Conservation (phyloP, 139 green algal genomes). For the Ettlia oleoabundans region DNA sequence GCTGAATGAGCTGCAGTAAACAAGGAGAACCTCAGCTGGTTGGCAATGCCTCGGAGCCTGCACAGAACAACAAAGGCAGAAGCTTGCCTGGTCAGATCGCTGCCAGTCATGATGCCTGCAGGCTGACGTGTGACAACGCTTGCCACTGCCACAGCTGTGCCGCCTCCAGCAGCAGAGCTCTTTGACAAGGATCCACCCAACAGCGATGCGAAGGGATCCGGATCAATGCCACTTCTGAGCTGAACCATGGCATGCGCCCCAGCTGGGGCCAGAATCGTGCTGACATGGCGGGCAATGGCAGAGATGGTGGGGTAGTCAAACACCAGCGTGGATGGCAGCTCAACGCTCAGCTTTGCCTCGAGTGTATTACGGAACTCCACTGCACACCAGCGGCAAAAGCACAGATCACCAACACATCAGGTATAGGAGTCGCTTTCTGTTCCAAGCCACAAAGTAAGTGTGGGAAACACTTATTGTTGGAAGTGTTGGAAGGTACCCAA, state of each 20-base stretch:
- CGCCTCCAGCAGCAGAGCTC: background rate
- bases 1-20: too few species aligned
- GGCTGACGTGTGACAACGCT: constrained; percentile 12
- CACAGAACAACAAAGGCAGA: background rate
- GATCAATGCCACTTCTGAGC: background rate
- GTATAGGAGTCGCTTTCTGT: background rate
- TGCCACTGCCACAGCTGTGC: background rate
- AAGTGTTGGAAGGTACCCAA: too few species aligned
- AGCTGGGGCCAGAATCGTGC: background rate
- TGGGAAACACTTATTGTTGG: background rate
- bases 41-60: too few species aligned
- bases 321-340: constrained; percentile 60
- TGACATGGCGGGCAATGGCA: constrained; percentile 28
- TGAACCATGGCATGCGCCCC: background rate
- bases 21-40: too few species aligned
- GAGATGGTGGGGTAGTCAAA: constrained; percentile 67
- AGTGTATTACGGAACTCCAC: constrained; percentile 77
- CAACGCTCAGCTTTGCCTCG: constrained; percentile 52
- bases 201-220: background rate
- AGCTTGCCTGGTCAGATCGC: constrained; percentile 4
- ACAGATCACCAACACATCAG: constrained; percentile 27
- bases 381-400: constrained; percentile 32
- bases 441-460: too few species aligned
- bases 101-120: constrained; percentile 1
- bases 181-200: background rate